phyloP scores from a whole-genome alignment of 2,329 filamentous ascomycete genomes.

The Aspergillus unguis region DNA sequence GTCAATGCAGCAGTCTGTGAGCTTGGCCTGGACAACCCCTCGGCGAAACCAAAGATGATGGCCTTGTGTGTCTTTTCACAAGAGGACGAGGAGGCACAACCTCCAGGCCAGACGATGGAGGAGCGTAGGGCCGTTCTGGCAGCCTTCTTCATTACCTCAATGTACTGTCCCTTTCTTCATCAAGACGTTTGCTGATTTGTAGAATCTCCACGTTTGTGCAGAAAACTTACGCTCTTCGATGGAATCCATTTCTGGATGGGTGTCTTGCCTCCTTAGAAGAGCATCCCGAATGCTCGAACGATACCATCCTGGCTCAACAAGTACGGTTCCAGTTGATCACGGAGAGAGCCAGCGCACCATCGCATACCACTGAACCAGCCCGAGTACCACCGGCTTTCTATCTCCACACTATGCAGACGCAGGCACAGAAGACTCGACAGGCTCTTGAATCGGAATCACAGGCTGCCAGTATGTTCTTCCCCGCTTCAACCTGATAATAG shows the following conservation, averaged over 20 bases:
- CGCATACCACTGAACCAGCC: background rate
- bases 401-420: conserved; percentile 2
- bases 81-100: background rate
- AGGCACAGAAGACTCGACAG: background rate
- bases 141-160: conserved; percentile 45
- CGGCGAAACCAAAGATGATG: background rate
- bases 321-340: conserved; percentile 20
- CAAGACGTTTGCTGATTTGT: conserved; percentile 2
- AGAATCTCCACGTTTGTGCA: conserved; percentile 46
- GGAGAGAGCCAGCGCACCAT: conserved; percentile 5
- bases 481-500: background rate
- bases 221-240: conserved; percentile 52
- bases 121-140: conserved; percentile 51
- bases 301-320: conserved; percentile 45
- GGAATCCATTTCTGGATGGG: conserved; percentile 59
- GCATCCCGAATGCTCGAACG: conserved; percentile 47
- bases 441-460: background rate
- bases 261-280: conserved; percentile 48
- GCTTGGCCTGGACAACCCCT: conserved; percentile 14
- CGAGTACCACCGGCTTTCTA: conserved; percentile 1
- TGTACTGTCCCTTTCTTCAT: conserved; percentile 22
- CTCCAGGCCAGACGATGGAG: conserved; percentile 40
- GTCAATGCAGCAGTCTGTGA: conserved; percentile 13
- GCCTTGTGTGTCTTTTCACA: background rate
- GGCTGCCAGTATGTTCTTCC: background rate